Evolutionary conservation across 306 rosid genomes (phyloP), one percentile per base, ranked within the genome.

Genomic region (Cicer cuneatum): DNA sequence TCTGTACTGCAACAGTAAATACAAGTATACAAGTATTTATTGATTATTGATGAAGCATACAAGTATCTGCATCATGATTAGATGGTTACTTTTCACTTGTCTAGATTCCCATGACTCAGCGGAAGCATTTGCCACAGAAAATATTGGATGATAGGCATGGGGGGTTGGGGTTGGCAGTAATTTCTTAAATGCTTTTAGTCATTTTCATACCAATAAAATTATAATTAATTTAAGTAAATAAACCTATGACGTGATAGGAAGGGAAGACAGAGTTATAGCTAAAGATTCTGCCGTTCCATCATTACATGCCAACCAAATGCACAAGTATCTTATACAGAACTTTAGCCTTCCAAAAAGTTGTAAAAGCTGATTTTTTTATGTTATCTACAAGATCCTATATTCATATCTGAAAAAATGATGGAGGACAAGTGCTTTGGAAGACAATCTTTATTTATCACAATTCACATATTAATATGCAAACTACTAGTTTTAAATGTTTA

Each of bases 11-110:
- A 77, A 76, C 53, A 7, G 48, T 45, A 8, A 56, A n/a, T n/a
- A n/a, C n/a, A n/a, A n/a, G n/a, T n/a, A n/a, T n/a, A n/a, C n/a
- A n/a, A n/a, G n/a, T n/a, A n/a, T 29, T 29, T 29, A 3, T 29
- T 29, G 5, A 29, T 29, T 70, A 68, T 67, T 35, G 73, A 68
- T 66, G 75, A 46, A 74, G 43, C 47, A 51, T 43, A 33, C 35
- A 33, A 66, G n/a, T 43, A 63, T 39, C 48, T 2, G 49, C 48
- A 39, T 63, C 24, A 8, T 38, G 47, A 38, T 62, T 38, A 38
- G 18, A 29, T 29, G 18, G 33, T 56, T 56, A 29, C 62, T 56
- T 56, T 37, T 37, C 62, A 56, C 14, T 21, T 56, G 7, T 56
- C 62, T 24, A 59, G 65, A 59, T 59, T 33, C 18, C 18, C 42